phyloP scores from a whole-genome alignment of 1,284 basidiomycete species.

The Athelia sp. region DNA sequence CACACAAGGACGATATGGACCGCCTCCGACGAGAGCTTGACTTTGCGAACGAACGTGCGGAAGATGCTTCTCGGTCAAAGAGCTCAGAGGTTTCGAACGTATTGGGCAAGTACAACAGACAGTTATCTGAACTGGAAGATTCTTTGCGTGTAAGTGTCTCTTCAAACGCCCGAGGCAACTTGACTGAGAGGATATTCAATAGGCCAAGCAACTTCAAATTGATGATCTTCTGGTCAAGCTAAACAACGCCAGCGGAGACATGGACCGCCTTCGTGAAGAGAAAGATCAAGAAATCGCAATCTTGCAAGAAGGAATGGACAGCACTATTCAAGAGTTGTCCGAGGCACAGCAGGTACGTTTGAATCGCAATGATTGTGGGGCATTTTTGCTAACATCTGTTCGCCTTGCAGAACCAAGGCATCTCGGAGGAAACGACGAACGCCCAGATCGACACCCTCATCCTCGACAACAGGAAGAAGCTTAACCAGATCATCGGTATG shows the following conservation, averaged over 20 bases:
- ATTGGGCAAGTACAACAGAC: constrained; percentile 92
- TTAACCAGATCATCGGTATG: constrained; percentile 94
- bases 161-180: constrained; percentile 1
- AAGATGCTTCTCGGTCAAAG: constrained; percentile 90
- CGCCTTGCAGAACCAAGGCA: constrained; percentile 63
- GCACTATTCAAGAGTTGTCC: constrained; percentile 84
- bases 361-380: constrained; percentile 7
- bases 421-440: constrained; percentile 86
- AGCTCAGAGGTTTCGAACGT: constrained; percentile 89
- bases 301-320: constrained; percentile 95
- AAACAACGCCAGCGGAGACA: constrained; percentile 68
- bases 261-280: constrained; percentile 85
- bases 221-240: constrained; percentile 84
- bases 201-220: constrained; percentile 93
- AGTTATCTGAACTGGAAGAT: constrained; percentile 93
- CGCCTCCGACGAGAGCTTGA: constrained; percentile 88
- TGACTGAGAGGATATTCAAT: constrained; percentile 8
- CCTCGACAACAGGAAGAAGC: constrained; percentile 95
- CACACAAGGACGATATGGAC: constrained; percentile 95
- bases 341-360: constrained; percentile 77
- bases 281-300: constrained; percentile 97
- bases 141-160: constrained; percentile 70
- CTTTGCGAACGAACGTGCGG: constrained; percentile 98
- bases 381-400: not conserved
- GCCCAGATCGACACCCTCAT: constrained; percentile 97